phyloP scores from a whole-genome alignment of 225 moss, liverwort and hornwort genomes.

The Bryum argenteum region DNA sequence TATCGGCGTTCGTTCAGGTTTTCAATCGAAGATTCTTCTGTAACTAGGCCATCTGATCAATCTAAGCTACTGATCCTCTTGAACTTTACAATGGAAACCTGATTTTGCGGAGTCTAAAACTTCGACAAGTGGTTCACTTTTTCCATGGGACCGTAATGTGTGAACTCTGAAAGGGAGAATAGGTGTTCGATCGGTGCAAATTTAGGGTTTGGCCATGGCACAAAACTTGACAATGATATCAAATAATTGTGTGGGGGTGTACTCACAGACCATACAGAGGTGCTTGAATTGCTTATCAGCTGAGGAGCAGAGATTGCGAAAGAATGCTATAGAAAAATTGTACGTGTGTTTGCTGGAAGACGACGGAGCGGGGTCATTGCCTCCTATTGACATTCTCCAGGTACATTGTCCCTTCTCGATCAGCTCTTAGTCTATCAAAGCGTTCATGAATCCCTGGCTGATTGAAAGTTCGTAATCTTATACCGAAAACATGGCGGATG shows the following conservation, averaged over 20 bases:
- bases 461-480: neutral
- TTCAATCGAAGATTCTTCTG: neutral
- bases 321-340: slow-evolving; percentile 63
- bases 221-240: neutral
- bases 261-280: slow-evolving; percentile 61
- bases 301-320: slow-evolving; percentile 64
- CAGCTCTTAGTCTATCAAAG: neutral
- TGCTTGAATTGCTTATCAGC: slow-evolving; percentile 80
- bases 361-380: slow-evolving; percentile 64
- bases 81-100: neutral
- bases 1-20: slow-evolving; percentile 54
- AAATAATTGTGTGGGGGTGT: neutral
- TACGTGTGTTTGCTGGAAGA: slow-evolving; percentile 63
- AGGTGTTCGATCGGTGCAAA: no score
- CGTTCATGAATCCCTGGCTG: slow-evolving; percentile 7
- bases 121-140: slow-evolving; percentile 1
- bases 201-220: neutral
- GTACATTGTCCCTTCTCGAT: slow-evolving; percentile 19
- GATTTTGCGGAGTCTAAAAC: neutral
- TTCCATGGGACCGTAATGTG: neutral
- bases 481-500: no score
- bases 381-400: slow-evolving; percentile 66
- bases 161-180: no score
- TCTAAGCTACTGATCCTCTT: no score
- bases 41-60: neutral